Percentiles rank a stretch among this genome's conserved stretches.
phyloP scores from a whole-genome alignment of 192 early-diverging fungal species.

The Backusella mclennaniae region DNA sequence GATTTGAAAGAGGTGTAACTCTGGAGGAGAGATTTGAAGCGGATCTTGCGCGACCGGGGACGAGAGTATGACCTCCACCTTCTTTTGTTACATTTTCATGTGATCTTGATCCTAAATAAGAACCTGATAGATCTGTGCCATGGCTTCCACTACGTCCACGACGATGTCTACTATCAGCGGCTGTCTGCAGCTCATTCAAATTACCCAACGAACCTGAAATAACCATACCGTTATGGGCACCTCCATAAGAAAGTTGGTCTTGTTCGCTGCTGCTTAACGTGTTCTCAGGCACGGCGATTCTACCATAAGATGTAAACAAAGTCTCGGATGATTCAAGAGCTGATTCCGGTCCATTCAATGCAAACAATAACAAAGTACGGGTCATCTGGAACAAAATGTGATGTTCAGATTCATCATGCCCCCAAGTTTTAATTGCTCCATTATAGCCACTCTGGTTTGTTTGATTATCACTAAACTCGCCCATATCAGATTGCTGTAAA shows the following conservation, averaged over 20 bases:
- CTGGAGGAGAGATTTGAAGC: constrained; percentile 6
- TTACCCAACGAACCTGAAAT: constrained; percentile 17
- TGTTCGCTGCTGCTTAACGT: constrained; percentile 18
- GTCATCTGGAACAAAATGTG: constrained; percentile 65
- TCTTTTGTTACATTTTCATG: constrained; percentile 21
- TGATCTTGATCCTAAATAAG: constrained; percentile 10
- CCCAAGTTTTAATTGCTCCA: background rate
- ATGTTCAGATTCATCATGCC: constrained; percentile 53
- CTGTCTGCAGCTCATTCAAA: constrained; percentile 5
- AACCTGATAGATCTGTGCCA: background rate
- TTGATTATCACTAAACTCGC: background rate
- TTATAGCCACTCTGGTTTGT: constrained; percentile 33
- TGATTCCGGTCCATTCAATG: constrained; percentile 49
- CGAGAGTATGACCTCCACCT: background rate
- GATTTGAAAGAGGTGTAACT: background rate
- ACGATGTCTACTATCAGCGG: background rate
- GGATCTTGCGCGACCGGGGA: constrained; percentile 1
- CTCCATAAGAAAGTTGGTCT: constrained; percentile 29
- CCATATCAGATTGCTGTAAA: constrained; percentile 50
- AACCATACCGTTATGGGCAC: constrained; percentile 16
- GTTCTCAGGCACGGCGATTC: constrained; percentile 40
- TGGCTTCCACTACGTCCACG: constrained; percentile 25
- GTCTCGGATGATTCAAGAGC: constrained; percentile 53
- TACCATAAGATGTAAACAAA: constrained; percentile 65
- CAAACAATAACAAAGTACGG: constrained; percentile 51